Evolutionary conservation across 2,329 filamentous ascomycete genomes (phyloP).

Genomic region (Purpureocillium takamizusanense): DNA sequence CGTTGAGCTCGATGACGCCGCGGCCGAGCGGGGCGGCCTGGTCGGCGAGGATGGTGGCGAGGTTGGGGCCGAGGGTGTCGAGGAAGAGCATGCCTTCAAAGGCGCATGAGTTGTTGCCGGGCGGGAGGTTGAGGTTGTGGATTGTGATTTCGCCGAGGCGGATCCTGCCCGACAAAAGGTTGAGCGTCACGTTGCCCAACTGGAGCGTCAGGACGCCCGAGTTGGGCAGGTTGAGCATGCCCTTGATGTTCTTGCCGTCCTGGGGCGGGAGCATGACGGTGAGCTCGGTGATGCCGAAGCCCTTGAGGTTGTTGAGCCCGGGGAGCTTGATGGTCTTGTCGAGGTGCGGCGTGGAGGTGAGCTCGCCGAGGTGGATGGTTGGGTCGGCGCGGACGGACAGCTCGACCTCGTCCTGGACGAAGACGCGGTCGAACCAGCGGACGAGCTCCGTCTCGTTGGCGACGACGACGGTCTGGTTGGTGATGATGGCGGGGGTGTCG

Average conservation of each 20-base stretch:
- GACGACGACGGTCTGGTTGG: slow-evolving; percentile 24
- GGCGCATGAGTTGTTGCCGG: slow-evolving; percentile 30
- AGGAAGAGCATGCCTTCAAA: slow-evolving; percentile 33
- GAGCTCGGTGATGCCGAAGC: slow-evolving; percentile 28
- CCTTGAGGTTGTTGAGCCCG: slow-evolving; percentile 28
- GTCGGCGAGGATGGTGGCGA: slow-evolving; percentile 26
- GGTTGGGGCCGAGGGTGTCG: slow-evolving; percentile 29
- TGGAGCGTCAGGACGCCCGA: slow-evolving; percentile 31
- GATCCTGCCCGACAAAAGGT: slow-evolving; percentile 29
- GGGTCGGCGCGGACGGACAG: slow-evolving; percentile 29
- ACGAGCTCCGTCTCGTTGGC: slow-evolving; percentile 28
- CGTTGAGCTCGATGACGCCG: slow-evolving; percentile 31
- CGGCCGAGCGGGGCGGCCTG: slow-evolving; percentile 25
- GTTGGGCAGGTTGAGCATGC: slow-evolving; percentile 35
- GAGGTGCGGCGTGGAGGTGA: slow-evolving; percentile 26
- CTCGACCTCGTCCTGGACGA: slow-evolving; percentile 23
- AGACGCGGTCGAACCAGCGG: slow-evolving; percentile 28
- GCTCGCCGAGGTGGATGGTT: slow-evolving; percentile 26
- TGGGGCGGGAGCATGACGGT: slow-evolving; percentile 27
- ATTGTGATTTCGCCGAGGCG: slow-evolving; percentile 28
- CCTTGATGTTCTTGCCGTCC: slow-evolving; percentile 32
- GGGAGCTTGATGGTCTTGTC: slow-evolving; percentile 31
- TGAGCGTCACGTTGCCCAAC: slow-evolving; percentile 36
- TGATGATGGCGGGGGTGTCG: slow-evolving; percentile 25
- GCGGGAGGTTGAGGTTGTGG: slow-evolving; percentile 28